Evolutionary conservation across 345 rosid species (phyloP).

Genomic region (Salix exigua): DNA sequence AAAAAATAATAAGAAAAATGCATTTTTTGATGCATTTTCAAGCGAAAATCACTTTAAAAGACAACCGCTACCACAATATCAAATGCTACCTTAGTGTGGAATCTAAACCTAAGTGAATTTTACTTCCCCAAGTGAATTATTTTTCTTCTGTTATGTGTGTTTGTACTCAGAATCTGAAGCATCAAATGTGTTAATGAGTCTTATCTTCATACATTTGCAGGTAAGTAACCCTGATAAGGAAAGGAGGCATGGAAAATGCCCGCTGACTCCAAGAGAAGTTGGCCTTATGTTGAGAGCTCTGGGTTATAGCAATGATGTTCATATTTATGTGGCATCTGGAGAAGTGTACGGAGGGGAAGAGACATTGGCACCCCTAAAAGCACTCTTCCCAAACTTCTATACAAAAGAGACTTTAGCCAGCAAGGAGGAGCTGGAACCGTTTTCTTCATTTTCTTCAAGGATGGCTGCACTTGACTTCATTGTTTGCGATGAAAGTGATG

Average conservation of each 20-base stretch:
- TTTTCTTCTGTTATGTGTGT: not conserved
- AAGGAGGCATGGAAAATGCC: conserved; percentile 97
- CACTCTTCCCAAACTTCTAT: conserved; percentile 81
- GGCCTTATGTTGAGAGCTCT: conserved; percentile 95
- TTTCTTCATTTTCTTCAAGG: conserved; percentile 80
- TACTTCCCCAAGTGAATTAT: not conserved
- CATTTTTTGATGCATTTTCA: too few relatives aligned
- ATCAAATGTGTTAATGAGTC: not conserved
- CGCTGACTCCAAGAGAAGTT: conserved; percentile 93
- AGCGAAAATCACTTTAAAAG: too few relatives aligned
- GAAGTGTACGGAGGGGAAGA: conserved; percentile 88
- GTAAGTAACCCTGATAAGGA: conserved; percentile 71
- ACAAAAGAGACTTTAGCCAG: conserved; percentile 80
- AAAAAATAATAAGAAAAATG: too few relatives aligned
- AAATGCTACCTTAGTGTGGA: not conserved
- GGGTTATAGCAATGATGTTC: conserved; percentile 86
- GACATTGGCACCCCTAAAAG: conserved; percentile 74
- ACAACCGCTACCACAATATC: too few relatives aligned
- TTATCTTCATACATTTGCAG: conserved; percentile 39
- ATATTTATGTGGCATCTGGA: conserved; percentile 97
- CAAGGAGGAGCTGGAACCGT: conserved; percentile 68
- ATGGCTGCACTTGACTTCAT: conserved; percentile 99
- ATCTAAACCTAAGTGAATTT: not conserved
- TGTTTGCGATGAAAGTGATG: conserved; percentile 94
- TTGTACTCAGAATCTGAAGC: not conserved